phyloP scores from a whole-genome alignment of 441 rosid genomes.

The Capsella rubella region DNA sequence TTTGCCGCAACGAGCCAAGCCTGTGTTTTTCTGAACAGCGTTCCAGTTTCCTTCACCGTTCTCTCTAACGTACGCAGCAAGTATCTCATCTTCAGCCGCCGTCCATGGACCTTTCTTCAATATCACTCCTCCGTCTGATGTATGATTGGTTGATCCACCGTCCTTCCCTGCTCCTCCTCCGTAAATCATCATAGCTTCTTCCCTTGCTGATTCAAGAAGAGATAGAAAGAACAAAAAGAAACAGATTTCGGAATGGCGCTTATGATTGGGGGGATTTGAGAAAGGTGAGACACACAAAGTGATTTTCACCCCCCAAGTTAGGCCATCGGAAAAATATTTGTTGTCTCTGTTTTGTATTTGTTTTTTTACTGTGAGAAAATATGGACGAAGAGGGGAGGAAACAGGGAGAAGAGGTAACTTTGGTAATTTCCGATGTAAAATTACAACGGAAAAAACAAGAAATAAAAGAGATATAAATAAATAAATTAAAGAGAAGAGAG shows the following conservation, averaged over 20 bases:
- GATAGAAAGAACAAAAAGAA: neutral
- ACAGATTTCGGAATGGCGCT: conserved; percentile 33
- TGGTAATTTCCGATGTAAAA: conserved; percentile 31
- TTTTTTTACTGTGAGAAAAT: conserved; percentile 18
- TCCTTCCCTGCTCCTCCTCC: conserved; percentile 43
- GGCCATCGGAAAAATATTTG: conserved; percentile 21
- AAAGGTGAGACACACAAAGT: conserved; percentile 29
- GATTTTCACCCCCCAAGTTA: conserved; percentile 37
- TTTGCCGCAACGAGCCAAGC: conserved; percentile 88
- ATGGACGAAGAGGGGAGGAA: conserved; percentile 11
- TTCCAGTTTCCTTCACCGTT: conserved; percentile 98
- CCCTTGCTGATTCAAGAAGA: conserved; percentile 13
- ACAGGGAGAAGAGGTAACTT: conserved; percentile 13
- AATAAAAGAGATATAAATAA: conserved; percentile 31
- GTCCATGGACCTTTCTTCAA: conserved; percentile 95
- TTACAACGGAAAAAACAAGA: conserved; percentile 43
- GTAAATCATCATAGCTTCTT: conserved; percentile 45
- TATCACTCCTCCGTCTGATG: conserved; percentile 42
- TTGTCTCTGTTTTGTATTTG: neutral
- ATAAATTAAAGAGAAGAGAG: neutral
- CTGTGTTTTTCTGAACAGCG: conserved; percentile 78
- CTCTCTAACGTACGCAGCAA: conserved; percentile 70
- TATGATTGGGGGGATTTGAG: conserved; percentile 24
- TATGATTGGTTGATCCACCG: conserved; percentile 44
- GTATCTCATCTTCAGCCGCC: conserved; percentile 72